Base-by-base conservation (phyloP, 768 basidiomycete genomes). In the Paxillus ammoniavirescens region DNA sequence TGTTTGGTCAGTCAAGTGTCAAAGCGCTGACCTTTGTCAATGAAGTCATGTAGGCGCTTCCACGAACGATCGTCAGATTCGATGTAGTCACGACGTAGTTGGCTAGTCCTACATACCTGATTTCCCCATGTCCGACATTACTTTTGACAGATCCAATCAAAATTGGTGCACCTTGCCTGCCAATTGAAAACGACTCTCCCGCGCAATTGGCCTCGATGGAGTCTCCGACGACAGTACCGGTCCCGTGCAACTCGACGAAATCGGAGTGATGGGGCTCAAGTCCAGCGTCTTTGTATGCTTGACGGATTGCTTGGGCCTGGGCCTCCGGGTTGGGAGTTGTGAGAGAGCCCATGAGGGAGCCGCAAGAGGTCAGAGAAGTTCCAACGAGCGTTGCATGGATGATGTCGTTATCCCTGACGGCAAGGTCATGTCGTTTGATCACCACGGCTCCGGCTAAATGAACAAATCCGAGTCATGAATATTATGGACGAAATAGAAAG, bases 181-280 rank as follows among this genome's bases (percentile, higher is more conserved):
- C 28, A 13, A 28, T 35, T 49, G 59, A 57, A 55, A 76, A 76
- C 15, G 62, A 43, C 12, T 60, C 56, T 10, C 76, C 76, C 23
- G 74, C 72, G 70, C 73, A 73, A 55, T 78, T 77, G 13, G 73
- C 75, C 54, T 79, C 77, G 0, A 67, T 72, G 1, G 77, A 75
- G 57, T 79, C 77, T 0, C 77, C 77, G 35, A 58, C 66, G 7
- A 72, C 67, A 8, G 77, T 78, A 65, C 77, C 77, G 35, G 77
- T 78, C 8, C 73, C 76, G 56, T 79, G 77, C 14, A 74, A 58
- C 58, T 78, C 77, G 9, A 78, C 65, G 55, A 69, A 78, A 59
- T 77, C 76, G 15, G 73, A 73, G 28, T 77, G 73, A 1, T 50
- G 52, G 2, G 76, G 75, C 15, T 47, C 49, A 23, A 67, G 63